Percentiles rank a stretch among this genome's conserved stretches.
Conservation (phyloP, 805 yeast species). For the Candida xiaguanensis region DNA sequence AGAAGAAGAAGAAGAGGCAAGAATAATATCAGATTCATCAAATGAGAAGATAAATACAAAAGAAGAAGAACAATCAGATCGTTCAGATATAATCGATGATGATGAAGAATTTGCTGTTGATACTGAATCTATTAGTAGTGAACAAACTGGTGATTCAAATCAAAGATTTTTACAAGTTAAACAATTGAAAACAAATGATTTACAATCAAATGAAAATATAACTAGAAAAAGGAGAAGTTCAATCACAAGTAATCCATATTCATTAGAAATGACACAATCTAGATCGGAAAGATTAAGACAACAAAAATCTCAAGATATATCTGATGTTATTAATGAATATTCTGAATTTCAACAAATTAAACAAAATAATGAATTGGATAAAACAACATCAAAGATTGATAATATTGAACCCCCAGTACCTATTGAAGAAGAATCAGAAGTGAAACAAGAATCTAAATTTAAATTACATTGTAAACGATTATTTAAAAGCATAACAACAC, state of each 20-base stretch:
- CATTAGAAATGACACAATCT: slow-evolving; percentile 14
- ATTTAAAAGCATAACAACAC: slow-evolving; percentile 56
- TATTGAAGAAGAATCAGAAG: slow-evolving; percentile 3
- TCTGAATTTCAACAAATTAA: slow-evolving; percentile 42
- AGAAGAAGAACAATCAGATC: not conserved
- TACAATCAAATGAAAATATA: slow-evolving; percentile 2
- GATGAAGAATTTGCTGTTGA: not conserved
- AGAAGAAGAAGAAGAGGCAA: slow-evolving; percentile 13
- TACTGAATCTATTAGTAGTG: slow-evolving; percentile 1
- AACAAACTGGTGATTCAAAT: not conserved
- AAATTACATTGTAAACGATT: slow-evolving; percentile 12
- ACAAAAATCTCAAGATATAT: slow-evolving; percentile 30
- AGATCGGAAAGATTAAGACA: slow-evolving; percentile 23
- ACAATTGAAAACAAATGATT: slow-evolving; percentile 10
- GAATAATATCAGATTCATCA: not conserved
- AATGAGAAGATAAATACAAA: not conserved
- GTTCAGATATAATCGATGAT: not conserved
- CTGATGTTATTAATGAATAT: slow-evolving; percentile 40
- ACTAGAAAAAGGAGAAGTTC: slow-evolving; percentile 1
- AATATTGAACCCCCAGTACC: slow-evolving; percentile 15
- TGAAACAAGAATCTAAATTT: not conserved
- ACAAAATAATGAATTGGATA: slow-evolving; percentile 14
- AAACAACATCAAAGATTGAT: slow-evolving; percentile 18
- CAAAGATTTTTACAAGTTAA: slow-evolving; percentile 19
- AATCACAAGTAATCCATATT: slow-evolving; percentile 6